Evolutionary conservation across 768 basidiomycete species (phyloP).

Genomic region (Favolaschia claudopus): DNA sequence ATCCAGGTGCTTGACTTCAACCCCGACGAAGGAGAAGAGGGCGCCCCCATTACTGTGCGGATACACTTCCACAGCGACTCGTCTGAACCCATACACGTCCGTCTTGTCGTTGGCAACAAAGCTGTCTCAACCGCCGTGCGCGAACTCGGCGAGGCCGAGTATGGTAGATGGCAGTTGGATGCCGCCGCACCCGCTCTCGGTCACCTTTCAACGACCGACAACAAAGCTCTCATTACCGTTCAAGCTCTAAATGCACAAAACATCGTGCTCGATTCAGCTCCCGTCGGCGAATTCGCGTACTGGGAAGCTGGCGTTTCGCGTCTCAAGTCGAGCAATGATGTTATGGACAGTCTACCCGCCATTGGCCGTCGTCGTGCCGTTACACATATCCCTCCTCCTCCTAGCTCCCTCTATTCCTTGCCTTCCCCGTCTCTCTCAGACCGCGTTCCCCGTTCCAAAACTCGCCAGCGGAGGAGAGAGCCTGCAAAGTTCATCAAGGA

Average conservation of each 20-base stretch:
- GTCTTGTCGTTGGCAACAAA: conserved; percentile 76
- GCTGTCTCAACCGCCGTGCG: conserved; percentile 74
- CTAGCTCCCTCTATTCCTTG: conserved; percentile 18
- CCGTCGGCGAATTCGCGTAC: conserved; percentile 78
- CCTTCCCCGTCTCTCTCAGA: conserved; percentile 31
- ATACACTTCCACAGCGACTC: conserved; percentile 63
- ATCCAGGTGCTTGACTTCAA: conserved; percentile 72
- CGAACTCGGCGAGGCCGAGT: conserved; percentile 53
- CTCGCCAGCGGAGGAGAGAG: conserved; percentile 13
- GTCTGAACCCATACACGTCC: conserved; percentile 65
- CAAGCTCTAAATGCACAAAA: conserved; percentile 67
- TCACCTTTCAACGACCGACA: conserved; percentile 44
- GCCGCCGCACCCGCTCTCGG: conserved; percentile 65
- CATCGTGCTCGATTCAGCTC: conserved; percentile 65
- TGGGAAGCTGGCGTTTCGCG: conserved; percentile 51
- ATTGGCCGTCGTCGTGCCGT: conserved; percentile 22
- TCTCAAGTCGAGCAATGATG: conserved; percentile 10
- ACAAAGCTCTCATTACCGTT: conserved; percentile 62
- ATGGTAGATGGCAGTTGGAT: conserved; percentile 70
- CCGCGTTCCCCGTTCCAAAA: conserved; percentile 22
- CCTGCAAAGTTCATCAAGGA: conserved; percentile 40
- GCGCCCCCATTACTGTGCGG: conserved; percentile 68
- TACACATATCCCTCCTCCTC: conserved; percentile 21
- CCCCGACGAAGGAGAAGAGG: conserved; percentile 69
- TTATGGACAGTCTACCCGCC: neutral